Conservation (phyloP, 345 rosid genomes). For the Arabidopsis suecica region DNA sequence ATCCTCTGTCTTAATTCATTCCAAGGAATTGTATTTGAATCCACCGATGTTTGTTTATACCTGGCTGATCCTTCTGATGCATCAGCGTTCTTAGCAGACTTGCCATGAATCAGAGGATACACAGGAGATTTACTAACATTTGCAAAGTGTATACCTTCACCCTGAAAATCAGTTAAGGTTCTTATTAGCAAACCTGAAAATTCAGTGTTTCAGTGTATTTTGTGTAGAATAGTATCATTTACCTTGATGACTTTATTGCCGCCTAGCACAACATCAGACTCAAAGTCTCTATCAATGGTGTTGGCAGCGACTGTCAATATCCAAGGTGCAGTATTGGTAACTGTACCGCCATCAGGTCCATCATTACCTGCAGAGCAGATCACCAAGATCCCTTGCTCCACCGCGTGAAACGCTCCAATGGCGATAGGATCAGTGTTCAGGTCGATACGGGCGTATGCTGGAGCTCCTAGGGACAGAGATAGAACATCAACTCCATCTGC, state of each 20-base stretch:
- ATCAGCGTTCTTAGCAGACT: conserved; percentile 55
- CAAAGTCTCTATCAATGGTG: conserved; percentile 81
- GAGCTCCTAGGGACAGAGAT: conserved; percentile 73
- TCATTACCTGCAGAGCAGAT: conserved; percentile 86
- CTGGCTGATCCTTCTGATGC: conserved; percentile 55
- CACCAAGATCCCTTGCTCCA: conserved; percentile 69
- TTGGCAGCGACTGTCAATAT: conserved; percentile 81
- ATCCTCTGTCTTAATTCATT: not conserved
- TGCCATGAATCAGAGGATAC: conserved; percentile 61
- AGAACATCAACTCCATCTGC: conserved; percentile 74
- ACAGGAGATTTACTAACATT: conserved; percentile 55
- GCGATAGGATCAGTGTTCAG: conserved; percentile 65
- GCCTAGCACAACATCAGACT: conserved; percentile 72
- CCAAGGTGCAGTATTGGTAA: conserved; percentile 83
- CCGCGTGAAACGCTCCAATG: conserved; percentile 82
- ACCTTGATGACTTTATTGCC: conserved; percentile 68
- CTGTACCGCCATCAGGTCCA: conserved; percentile 60
- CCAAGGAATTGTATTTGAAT: not conserved
- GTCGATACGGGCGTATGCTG: conserved; percentile 43
- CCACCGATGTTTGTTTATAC: conserved; percentile 37
- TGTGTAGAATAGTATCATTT: conserved; percentile 8
- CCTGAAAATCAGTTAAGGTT: conserved; percentile 48
- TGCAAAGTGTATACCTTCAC: conserved; percentile 75
- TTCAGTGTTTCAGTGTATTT: not conserved
- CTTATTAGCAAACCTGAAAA: not conserved